Evolutionary conservation across 2,329 filamentous ascomycete genomes (phyloP), one percentile per base, ranked within the genome.

Genomic region (Fusarium solani-melongenae): DNA sequence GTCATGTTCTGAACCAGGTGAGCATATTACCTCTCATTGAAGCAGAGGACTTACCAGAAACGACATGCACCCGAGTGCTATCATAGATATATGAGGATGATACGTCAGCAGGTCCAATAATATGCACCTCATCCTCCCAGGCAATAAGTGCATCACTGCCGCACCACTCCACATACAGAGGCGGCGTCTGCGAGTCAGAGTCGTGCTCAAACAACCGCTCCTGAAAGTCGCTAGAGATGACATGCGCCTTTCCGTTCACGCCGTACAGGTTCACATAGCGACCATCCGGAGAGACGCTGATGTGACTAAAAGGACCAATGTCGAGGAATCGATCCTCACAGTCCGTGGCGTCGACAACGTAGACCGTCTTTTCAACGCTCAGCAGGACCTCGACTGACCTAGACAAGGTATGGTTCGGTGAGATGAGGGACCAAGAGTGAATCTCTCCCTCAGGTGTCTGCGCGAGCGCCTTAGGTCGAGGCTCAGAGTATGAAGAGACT

Each of bases 91-190:
- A 96, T 70, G 90, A 92, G 46, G 85, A 91, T 6, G 93, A 91
- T 11, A 93, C 90, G 49, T 94, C 94, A 39, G 92, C 93, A 0
- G 95, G 94, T 0, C 96, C 96, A 69, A 99, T 93, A 31, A 99
- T 88, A 79, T 98, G 96, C 5, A 99, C 92, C 82, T 99, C 96
- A 79, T 99, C 96, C 79, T 98, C 96, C 96, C 96, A 99, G 0
- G 95, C 95, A 77, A 99, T 91, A 31, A 98, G 93, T 15, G 95
- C 94, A 82, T 98, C 96, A 77, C 96, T 96, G 6, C 96, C 96
- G 81, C 96, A 99, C 96, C 96, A 99, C 77, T 96, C 92, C 70
- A 99, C 88, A 72, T 96, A 94, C 77, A 94, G 93, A 5, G 96
- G 96, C 2, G 92, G 88, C 6, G 94, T 97, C 81, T 92, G 93